A percentile compares a stretch with the other conserved stretches of the same genome.
These are phyloP conservation scores for Phytophthora cactorum DNA, from an alignment of 352 stramenopile genomes.

Conservation along the genomic window DNA sequence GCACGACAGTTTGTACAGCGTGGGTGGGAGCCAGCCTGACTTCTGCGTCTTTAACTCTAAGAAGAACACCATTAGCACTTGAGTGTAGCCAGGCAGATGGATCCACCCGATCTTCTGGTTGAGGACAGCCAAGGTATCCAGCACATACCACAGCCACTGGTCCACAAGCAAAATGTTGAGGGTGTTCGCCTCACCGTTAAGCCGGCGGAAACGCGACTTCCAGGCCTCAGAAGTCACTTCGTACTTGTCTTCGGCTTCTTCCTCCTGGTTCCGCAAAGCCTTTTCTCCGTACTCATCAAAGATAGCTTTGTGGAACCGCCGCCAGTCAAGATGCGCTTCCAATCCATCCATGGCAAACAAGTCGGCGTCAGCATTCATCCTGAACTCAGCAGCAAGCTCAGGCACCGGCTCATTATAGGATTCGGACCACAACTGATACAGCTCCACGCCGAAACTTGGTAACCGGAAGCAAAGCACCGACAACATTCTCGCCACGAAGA, in stretches of 20 bases:
- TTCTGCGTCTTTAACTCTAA: slow-evolving; percentile 90
- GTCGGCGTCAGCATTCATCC: slow-evolving; percentile 83
- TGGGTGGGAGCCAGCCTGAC: slow-evolving; percentile 84
- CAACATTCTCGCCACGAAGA: slow-evolving; percentile 89
- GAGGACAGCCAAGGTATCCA: slow-evolving; percentile 88
- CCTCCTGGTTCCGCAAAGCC: slow-evolving; percentile 83
- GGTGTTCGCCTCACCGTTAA: slow-evolving; percentile 85
- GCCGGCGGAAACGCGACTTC: slow-evolving; percentile 81
- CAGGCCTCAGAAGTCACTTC: slow-evolving; percentile 86
- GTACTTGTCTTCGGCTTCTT: slow-evolving; percentile 91
- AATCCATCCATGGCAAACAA: slow-evolving; percentile 91
- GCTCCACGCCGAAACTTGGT: slow-evolving; percentile 86
- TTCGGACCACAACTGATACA: slow-evolving; percentile 90
- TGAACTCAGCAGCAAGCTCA: slow-evolving; percentile 81
- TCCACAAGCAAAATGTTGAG: slow-evolving; percentile 90
- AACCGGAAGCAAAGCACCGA: slow-evolving; percentile 88
- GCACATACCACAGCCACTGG: slow-evolving; percentile 91
- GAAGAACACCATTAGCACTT: slow-evolving; percentile 91
- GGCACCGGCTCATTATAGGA: slow-evolving; percentile 82
- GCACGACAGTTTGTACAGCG: slow-evolving; percentile 89
- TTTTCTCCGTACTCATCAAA: slow-evolving; percentile 90
- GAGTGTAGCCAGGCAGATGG: slow-evolving; percentile 84
- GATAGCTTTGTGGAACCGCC: slow-evolving; percentile 89
- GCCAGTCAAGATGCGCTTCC: slow-evolving; percentile 88
- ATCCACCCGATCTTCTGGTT: slow-evolving; percentile 92